phyloP scores from a whole-genome alignment of 257 asterid species.

The Primulina huaijiensis region DNA sequence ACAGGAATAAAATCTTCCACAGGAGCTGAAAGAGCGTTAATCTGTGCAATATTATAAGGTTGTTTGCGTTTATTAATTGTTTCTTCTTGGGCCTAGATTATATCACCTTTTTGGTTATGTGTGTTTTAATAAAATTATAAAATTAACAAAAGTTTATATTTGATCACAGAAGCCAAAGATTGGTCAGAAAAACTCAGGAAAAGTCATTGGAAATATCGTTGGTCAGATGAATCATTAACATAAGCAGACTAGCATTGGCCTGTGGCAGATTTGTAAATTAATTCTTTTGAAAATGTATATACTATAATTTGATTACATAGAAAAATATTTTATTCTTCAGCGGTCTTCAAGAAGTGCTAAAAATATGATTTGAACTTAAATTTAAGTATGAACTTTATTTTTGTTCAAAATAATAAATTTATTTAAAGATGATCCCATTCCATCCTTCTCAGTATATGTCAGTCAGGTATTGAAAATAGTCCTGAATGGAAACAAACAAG shows the following conservation, averaged over 20 bases:
- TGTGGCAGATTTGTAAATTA: neutral
- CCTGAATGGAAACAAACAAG: neutral
- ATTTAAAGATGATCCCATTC: neutral
- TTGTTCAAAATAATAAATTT: too few relatives aligned
- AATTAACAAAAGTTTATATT: neutral
- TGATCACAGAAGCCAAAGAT: neutral
- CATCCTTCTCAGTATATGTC: neutral
- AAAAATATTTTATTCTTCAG: too few relatives aligned
- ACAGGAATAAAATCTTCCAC: conserved; percentile 38
- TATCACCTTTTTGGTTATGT: conserved; percentile 40
- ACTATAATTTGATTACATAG: too few relatives aligned
- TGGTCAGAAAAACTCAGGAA: neutral
- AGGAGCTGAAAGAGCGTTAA: conserved; percentile 54
- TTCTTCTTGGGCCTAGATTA: conserved; percentile 46
- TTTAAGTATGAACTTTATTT: too few relatives aligned
- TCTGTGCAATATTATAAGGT: conserved; percentile 44
- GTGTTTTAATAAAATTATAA: neutral
- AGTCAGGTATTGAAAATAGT: neutral
- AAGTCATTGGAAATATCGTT: neutral
- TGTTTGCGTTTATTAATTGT: conserved; percentile 32
- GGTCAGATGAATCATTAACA: neutral
- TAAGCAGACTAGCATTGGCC: neutral
- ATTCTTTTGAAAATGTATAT: too few relatives aligned
- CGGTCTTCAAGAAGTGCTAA: neutral
- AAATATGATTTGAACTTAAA: too few relatives aligned